A percentile compares a stretch with the other conserved stretches of the same genome.
phyloP scores from a whole-genome alignment of 1,284 basidiomycete genomes.

The Pyrrhoderma noxium region DNA sequence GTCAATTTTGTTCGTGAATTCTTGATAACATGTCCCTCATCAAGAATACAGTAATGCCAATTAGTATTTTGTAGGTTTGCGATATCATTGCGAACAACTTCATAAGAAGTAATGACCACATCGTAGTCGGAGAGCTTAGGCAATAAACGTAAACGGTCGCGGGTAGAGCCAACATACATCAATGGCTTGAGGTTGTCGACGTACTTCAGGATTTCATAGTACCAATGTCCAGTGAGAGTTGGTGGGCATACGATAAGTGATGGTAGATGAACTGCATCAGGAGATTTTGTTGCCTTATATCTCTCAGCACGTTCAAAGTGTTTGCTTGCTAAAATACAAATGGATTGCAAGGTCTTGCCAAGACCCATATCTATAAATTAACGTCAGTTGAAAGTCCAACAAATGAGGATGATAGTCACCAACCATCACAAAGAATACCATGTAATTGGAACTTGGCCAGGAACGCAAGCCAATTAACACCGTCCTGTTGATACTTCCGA shows the following conservation, averaged over 20 bases:
- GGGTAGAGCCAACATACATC: conserved; percentile 86
- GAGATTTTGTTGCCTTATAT: conserved; percentile 59
- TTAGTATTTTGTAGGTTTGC: conserved; percentile 63
- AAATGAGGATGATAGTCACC: conserved; percentile 23
- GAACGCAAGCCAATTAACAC: conserved; percentile 99
- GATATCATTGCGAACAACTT: conserved; percentile 95
- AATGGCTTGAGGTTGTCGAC: conserved; percentile 79
- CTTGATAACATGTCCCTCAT: conserved; percentile 99
- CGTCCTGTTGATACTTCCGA: conserved; percentile 96
- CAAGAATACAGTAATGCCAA: conserved; percentile 96
- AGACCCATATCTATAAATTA: conserved; percentile 84
- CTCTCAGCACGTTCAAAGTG: conserved; percentile 80
- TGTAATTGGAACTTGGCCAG: conserved; percentile 96
- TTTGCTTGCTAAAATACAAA: conserved; percentile 94
- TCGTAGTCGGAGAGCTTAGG: conserved; percentile 69
- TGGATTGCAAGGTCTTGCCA: conserved; percentile 97
- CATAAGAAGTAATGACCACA: conserved; percentile 94
- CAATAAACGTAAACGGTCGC: conserved; percentile 72
- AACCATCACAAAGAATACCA: conserved; percentile 96
- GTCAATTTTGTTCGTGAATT: conserved; percentile 98
- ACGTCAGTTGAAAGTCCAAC: conserved; percentile 2
- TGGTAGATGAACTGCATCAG: conserved; percentile 82
- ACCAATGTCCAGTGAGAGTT: conserved; percentile 97
- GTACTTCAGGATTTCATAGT: conserved; percentile 95
- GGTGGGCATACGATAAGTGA: conserved; percentile 96